Evolutionary conservation across 768 basidiomycete genomes (phyloP).

Genomic region (Dentipellis sp.): DNA sequence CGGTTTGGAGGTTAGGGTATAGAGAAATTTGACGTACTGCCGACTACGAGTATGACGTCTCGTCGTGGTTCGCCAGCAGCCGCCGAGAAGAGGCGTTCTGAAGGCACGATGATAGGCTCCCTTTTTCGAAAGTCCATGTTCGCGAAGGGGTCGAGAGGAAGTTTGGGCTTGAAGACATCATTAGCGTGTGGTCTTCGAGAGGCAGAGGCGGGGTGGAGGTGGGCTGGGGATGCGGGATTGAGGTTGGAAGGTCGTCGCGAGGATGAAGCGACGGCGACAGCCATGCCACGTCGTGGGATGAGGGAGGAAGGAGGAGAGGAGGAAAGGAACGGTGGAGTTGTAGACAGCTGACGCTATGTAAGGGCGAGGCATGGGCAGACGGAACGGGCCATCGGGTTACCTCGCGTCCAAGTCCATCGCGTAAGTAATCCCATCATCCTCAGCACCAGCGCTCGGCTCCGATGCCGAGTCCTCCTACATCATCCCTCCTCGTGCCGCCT

Average conservation of each 20-base stretch:
- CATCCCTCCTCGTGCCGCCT: no score
- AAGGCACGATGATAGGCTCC: conserved; percentile 21
- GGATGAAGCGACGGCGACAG: not conserved
- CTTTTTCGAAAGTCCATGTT: conserved; percentile 12
- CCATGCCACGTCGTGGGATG: not conserved
- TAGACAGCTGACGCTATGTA: not conserved
- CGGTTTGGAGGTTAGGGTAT: not conserved
- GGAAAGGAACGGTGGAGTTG: not conserved
- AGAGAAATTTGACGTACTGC: conserved; percentile 20
- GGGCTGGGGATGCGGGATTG: not conserved
- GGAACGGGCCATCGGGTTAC: not conserved
- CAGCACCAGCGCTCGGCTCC: no score
- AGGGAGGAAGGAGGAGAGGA: not conserved
- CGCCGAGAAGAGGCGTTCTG: conserved; percentile 16
- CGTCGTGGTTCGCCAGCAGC: conserved; percentile 16
- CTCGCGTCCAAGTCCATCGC: no score
- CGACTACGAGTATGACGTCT: conserved; percentile 28
- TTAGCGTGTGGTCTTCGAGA: not conserved
- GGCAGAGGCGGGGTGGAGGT: not conserved
- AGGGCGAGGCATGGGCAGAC: not conserved
- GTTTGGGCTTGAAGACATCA: conserved; percentile 23
- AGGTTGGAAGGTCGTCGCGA: not conserved
- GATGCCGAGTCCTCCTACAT: no score
- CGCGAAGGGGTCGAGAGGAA: conserved; percentile 27
- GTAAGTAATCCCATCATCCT: no score